A percentile compares a stretch with the other conserved stretches of the same genome.
phyloP scores from a whole-genome alignment of 257 asterid genomes.

The Solanum sparsipilum region DNA sequence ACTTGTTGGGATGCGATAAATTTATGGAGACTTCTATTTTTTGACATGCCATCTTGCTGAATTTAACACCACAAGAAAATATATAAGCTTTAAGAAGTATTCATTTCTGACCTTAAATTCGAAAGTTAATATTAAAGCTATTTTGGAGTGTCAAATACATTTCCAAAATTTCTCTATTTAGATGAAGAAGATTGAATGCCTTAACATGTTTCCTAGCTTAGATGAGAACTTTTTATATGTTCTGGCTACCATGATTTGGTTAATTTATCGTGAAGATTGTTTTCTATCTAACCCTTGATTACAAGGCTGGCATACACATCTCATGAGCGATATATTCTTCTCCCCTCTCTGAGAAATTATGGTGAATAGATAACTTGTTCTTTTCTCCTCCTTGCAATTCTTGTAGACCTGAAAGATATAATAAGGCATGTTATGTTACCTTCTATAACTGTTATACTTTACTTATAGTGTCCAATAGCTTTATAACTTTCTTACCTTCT shows the following conservation, averaged over 20 bases:
- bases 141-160: not conserved
- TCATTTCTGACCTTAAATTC: not conserved
- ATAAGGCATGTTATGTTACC: not conserved
- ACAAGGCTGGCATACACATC: not conserved
- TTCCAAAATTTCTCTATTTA: not conserved
- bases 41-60: not conserved
- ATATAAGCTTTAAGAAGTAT: not conserved
- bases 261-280: not conserved
- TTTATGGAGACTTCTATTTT: not conserved
- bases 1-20: not conserved
- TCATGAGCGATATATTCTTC: not conserved
- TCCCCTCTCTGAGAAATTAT: not conserved
- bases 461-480: not conserved
- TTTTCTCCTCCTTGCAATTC: not conserved
- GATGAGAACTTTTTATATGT: not conserved
- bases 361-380: not conserved
- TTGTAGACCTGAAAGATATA: not conserved
- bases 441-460: not conserved
- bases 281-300: not conserved
- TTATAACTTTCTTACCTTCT: not conserved
- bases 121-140: not conserved
- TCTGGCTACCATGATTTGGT: not conserved
- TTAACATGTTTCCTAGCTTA: not conserved
- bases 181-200: not conserved
- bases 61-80: not conserved